These are phyloP conservation scores for Barnettozyma botsteinii DNA, from an alignment of 805 yeast genomes.

Conservation along the genomic window DNA sequence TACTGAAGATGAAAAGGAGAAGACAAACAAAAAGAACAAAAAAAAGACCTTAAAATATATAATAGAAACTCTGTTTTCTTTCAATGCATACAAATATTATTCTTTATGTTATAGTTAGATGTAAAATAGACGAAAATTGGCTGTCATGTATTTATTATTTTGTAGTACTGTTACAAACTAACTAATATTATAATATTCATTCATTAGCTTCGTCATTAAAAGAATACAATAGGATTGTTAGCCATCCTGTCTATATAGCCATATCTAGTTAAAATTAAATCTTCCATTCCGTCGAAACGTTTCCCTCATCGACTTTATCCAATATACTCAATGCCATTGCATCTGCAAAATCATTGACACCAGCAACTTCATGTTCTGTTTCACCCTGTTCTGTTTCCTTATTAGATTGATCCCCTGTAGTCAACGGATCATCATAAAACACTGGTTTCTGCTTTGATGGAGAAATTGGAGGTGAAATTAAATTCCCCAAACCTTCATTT, in stretches of 20 bases:
- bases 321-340: constrained; percentile 25
- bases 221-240: too few relatives aligned
- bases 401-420: neutral
- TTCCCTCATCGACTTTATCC: constrained; percentile 21
- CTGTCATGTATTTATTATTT: neutral
- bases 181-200: too few relatives aligned
- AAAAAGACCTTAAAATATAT: neutral
- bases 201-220: constrained; percentile 9
- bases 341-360: constrained; percentile 22
- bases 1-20: neutral
- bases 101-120: neutral
- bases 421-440: constrained; percentile 13
- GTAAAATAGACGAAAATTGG: neutral
- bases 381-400: neutral
- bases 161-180: too few relatives aligned
- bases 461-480: constrained; percentile 13
- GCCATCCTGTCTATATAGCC: too few relatives aligned
- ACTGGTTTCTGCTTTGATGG: constrained; percentile 10
- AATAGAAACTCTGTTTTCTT: neutral
- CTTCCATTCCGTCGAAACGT: constrained; percentile 20
- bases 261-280: too few relatives aligned
- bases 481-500: constrained; percentile 1
- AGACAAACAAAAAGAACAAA: too few relatives aligned
- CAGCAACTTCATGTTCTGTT: neutral
- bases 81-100: constrained; percentile 8